Percentiles rank a stretch among this genome's conserved stretches.
Evolutionary conservation across 2,329 filamentous ascomycete genomes (phyloP).

Genomic region (Ascocoryne sarcoides): DNA sequence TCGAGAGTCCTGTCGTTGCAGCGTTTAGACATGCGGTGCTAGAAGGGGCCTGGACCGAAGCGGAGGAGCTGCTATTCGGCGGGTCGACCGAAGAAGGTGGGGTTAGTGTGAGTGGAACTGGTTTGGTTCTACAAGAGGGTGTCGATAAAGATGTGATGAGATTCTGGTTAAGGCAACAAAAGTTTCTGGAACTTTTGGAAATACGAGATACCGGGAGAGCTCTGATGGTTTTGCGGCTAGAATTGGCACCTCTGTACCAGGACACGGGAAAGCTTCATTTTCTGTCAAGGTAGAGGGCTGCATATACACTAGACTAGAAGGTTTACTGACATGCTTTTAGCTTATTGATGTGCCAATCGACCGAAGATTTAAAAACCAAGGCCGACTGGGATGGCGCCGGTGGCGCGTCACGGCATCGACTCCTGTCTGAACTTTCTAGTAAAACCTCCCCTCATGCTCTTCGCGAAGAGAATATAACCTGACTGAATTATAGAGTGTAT

Average conservation of each 20-base stretch:
- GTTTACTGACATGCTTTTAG: slow-evolving; percentile 33
- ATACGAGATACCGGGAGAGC: slow-evolving; percentile 63
- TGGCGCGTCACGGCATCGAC: slow-evolving; percentile 61
- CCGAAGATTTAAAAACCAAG: slow-evolving; percentile 65
- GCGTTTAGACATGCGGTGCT: slow-evolving; percentile 75
- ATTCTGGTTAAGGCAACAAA: slow-evolving; percentile 85
- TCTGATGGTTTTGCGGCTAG: slow-evolving; percentile 73
- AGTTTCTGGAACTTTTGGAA: slow-evolving; percentile 87
- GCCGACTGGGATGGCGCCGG: slow-evolving; percentile 79
- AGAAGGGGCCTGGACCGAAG: slow-evolving; percentile 71
- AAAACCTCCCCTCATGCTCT: slow-evolving; percentile 34
- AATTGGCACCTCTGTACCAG: slow-evolving; percentile 78
- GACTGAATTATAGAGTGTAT: slow-evolving; percentile 58
- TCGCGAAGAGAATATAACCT: too few relatives aligned
- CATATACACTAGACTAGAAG: background rate
- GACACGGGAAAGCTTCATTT: slow-evolving; percentile 71
- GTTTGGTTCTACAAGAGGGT: slow-evolving; percentile 64
- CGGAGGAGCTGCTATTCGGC: slow-evolving; percentile 71
- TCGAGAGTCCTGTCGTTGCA: slow-evolving; percentile 82
- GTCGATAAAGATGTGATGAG: slow-evolving; percentile 73
- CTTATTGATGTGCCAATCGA: slow-evolving; percentile 78
- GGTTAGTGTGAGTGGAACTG: slow-evolving; percentile 38
- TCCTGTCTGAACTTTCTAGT: slow-evolving; percentile 82
- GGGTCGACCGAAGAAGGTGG: slow-evolving; percentile 35
- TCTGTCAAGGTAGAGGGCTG: slow-evolving; percentile 55